phyloP scores from a whole-genome alignment of 73 alveolate species.

The Tetrahymena borealis region DNA sequence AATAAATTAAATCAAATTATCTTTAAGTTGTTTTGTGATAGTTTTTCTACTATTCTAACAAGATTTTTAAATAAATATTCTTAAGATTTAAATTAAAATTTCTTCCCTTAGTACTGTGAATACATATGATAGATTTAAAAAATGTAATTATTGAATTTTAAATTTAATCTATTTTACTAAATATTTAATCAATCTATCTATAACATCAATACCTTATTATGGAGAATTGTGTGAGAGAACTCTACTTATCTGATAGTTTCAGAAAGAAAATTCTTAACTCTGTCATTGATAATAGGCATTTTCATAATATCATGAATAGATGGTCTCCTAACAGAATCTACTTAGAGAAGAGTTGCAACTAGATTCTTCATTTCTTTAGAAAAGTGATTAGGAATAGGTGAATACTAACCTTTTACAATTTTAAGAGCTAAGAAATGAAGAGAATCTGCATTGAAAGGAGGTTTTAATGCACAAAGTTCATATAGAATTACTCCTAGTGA shows the following conservation, averaged over 20 bases:
- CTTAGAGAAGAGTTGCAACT: conserved; percentile 48
- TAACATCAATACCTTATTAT: conserved; percentile 41
- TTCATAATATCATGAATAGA: conserved; percentile 66
- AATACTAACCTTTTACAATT: conserved; percentile 69
- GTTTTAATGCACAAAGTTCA: conserved; percentile 80
- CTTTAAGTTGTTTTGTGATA: too few relatives aligned
- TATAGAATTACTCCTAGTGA: conserved; percentile 76
- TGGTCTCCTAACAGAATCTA: conserved; percentile 79
- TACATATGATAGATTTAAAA: too few relatives aligned
- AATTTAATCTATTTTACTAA: too few relatives aligned
- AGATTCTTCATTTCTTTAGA: conserved; percentile 57
- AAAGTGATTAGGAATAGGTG: conserved; percentile 58
- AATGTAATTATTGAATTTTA: too few relatives aligned
- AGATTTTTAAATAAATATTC: too few relatives aligned
- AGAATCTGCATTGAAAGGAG: conserved; percentile 86
- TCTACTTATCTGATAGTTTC: conserved; percentile 63
- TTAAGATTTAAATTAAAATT: too few relatives aligned
- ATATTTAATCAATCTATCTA: too few relatives aligned
- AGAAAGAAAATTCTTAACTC: conserved; percentile 63
- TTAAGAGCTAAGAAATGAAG: conserved; percentile 69
- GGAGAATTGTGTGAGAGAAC: conserved; percentile 79
- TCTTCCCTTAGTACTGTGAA: too few relatives aligned
- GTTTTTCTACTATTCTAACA: too few relatives aligned
- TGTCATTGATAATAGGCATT: conserved; percentile 49
- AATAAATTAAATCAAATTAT: background rate